Evolutionary conservation across 2,329 filamentous ascomycete genomes (phyloP).

Genomic region (Uncinocarpus reesii): DNA sequence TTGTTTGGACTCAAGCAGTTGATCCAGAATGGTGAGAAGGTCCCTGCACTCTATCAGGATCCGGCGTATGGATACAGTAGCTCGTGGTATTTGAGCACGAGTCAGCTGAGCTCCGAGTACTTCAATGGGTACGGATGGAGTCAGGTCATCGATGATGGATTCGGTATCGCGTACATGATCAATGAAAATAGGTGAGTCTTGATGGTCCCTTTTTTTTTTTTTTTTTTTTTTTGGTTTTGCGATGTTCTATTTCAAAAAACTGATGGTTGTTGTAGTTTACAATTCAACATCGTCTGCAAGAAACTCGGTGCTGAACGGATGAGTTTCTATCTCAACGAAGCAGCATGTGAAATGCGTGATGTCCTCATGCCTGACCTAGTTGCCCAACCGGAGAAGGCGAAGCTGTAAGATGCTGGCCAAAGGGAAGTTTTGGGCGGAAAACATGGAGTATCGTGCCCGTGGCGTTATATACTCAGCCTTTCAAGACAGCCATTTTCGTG

Average conservation of each 20-base stretch:
- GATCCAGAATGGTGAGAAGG: slow-evolving; percentile 64
- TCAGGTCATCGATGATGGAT: slow-evolving; percentile 91
- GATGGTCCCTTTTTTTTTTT: background rate
- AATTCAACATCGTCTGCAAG: slow-evolving; percentile 98
- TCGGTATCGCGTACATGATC: slow-evolving; percentile 99
- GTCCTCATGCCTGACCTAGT: slow-evolving; percentile 65
- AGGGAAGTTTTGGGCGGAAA: background rate
- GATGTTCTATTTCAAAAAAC: too few relatives aligned
- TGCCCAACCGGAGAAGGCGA: slow-evolving; percentile 65
- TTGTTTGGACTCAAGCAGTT: slow-evolving; percentile 95
- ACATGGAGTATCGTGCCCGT: background rate
- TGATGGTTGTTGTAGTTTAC: slow-evolving; percentile 59
- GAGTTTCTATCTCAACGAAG: slow-evolving; percentile 93
- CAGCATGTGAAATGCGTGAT: slow-evolving; percentile 79
- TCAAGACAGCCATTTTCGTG: background rate
- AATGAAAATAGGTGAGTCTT: slow-evolving; percentile 80
- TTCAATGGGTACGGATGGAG: slow-evolving; percentile 99
- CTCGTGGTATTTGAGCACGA: slow-evolving; percentile 82
- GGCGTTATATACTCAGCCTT: background rate
- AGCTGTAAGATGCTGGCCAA: slow-evolving; percentile 51
- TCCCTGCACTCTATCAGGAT: slow-evolving; percentile 77
- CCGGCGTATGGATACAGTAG: slow-evolving; percentile 72
- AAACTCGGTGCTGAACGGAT: slow-evolving; percentile 79
- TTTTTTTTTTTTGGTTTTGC: background rate
- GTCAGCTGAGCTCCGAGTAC: slow-evolving; percentile 87